Conservation (phyloP, 2,329 filamentous ascomycete species). For the Gyromitra esculenta region DNA sequence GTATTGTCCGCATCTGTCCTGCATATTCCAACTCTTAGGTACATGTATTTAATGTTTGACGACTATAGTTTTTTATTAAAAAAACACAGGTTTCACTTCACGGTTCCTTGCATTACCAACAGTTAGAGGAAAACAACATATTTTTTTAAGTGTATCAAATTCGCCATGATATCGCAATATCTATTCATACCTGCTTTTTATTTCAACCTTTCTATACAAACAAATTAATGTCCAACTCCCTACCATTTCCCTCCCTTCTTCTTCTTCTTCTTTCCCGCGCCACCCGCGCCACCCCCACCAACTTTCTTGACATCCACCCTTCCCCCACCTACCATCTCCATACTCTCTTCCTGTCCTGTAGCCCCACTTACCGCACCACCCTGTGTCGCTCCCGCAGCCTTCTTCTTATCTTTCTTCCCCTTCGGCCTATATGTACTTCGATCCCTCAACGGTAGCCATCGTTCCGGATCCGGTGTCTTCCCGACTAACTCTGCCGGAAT, state of each 20-base stretch:
- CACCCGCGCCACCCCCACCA: conserved; percentile 53
- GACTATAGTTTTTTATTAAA: background rate
- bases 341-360: conserved; percentile 62
- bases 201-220: conserved; percentile 9
- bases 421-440: conserved; percentile 86
- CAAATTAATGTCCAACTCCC: background rate
- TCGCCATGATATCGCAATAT: conserved; percentile 14
- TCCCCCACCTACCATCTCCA: conserved; percentile 71
- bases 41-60: background rate
- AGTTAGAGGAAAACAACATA: background rate
- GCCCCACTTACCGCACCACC: conserved; percentile 75
- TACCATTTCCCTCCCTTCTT: conserved; percentile 56
- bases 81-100: background rate
- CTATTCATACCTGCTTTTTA: background rate
- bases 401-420: conserved; percentile 82
- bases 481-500: conserved; percentile 69
- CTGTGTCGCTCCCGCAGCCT: conserved; percentile 78
- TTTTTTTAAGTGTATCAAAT: conserved; percentile 2
- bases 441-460: conserved; percentile 91
- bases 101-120: background rate
- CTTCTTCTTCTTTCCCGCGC: conserved; percentile 54
- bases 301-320: conserved; percentile 73
- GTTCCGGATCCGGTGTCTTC: conserved; percentile 86
- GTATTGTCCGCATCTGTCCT: background rate
- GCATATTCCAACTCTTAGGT: background rate